A percentile compares a stretch with the other conserved stretches of the same genome.
These are phyloP conservation scores for Erythrophleum fordii DNA, from an alignment of 306 rosid genomes.

Conservation along the genomic window DNA sequence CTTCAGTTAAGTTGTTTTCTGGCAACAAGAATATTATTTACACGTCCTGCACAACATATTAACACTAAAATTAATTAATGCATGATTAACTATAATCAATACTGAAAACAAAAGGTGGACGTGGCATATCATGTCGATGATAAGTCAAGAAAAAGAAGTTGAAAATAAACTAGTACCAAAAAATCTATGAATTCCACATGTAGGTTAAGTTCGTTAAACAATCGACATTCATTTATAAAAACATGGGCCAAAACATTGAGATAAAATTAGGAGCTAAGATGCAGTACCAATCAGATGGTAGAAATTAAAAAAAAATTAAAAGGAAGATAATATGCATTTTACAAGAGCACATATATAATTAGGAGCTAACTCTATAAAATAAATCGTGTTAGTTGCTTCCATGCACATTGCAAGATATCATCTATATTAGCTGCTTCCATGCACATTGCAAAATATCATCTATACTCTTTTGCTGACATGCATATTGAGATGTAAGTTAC, in stretches of 20 bases:
- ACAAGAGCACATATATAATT: neutral
- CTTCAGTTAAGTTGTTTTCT: slow-evolving; percentile 42
- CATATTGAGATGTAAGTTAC: slow-evolving; percentile 7
- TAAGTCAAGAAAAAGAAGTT: neutral
- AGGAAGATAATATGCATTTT: neutral
- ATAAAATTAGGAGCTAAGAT: too few species aligned
- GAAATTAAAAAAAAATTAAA: too few species aligned
- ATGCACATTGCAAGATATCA: too few species aligned
- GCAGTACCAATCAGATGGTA: too few species aligned
- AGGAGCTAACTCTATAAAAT: neutral
- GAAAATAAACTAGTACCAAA: neutral
- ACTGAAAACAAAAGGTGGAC: neutral
- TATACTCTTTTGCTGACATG: neutral
- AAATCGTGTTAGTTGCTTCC: slow-evolving; percentile 14
- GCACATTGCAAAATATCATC: slow-evolving; percentile 20
- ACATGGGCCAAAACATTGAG: neutral
- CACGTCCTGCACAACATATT: slow-evolving; percentile 41
- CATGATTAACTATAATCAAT: slow-evolving; percentile 26
- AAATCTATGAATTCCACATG: neutral
- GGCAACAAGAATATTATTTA: slow-evolving; percentile 56
- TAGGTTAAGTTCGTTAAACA: slow-evolving; percentile 6
- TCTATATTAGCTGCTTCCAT: neutral
- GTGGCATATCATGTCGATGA: neutral
- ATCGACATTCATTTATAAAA: neutral
- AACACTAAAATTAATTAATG: slow-evolving; percentile 1